Evolutionary conservation across 202 grass and related monocot genomes (phyloP).

Genomic region (Sporobolus alterniflorus): DNA sequence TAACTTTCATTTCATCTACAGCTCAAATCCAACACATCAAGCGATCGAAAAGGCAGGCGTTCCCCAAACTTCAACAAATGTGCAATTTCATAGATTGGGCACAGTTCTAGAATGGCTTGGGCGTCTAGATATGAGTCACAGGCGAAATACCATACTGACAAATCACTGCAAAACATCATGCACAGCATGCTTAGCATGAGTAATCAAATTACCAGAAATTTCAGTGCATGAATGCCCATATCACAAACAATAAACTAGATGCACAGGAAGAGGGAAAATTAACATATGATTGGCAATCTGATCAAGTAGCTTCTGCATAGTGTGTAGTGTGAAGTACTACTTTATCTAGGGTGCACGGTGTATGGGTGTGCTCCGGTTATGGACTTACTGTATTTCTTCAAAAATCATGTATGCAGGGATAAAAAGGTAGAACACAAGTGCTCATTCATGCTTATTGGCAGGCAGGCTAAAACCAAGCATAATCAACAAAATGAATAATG

Average conservation of each 20-base stretch:
- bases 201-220: conserved; percentile 6
- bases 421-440: not conserved
- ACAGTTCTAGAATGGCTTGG: conserved; percentile 75
- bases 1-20: conserved; percentile 33
- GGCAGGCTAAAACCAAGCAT: not conserved
- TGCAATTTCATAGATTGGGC: conserved; percentile 83
- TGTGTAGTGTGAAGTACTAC: not conserved
- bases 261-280: not conserved
- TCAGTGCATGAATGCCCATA: not conserved
- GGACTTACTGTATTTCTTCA: not conserved
- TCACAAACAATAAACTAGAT: not conserved
- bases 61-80: conserved; percentile 93
- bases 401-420: not conserved
- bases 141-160: conserved; percentile 91
- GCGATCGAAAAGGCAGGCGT: conserved; percentile 60
- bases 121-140: conserved; percentile 94
- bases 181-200: conserved; percentile 11
- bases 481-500: not conserved
- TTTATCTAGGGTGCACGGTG: not conserved
- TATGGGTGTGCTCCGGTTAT: not conserved
- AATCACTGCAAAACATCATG: conserved; percentile 66
- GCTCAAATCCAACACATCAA: conserved; percentile 55
- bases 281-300: not conserved
- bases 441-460: not conserved
- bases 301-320: not conserved